Conservation (phyloP, 768 basidiomycete genomes). For the Tricholomella constricta region DNA sequence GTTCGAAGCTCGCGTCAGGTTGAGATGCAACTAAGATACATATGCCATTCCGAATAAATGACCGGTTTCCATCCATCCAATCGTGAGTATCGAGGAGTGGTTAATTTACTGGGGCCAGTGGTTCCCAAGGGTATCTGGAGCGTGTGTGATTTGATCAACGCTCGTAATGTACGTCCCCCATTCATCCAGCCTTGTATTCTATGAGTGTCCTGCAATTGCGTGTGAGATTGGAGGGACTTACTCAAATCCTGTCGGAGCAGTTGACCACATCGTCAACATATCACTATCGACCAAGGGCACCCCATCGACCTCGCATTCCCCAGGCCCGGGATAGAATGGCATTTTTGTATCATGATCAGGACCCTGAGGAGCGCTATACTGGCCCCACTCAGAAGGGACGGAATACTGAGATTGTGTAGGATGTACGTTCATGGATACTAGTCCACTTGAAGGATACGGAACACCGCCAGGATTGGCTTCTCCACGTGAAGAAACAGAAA, state of each 20-base stretch:
- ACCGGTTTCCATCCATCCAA: background rate
- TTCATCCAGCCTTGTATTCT: constrained; percentile 36
- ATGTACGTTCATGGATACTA: background rate
- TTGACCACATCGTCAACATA: constrained; percentile 64
- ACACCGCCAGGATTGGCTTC: background rate
- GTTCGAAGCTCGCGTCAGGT: background rate
- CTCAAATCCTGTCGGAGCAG: constrained; percentile 62
- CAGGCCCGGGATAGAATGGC: background rate
- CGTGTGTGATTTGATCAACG: constrained; percentile 34
- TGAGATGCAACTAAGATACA: background rate
- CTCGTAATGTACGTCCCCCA: constrained; percentile 45
- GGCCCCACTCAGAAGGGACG: background rate
- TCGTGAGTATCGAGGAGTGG: background rate
- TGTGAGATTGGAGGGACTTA: constrained; percentile 32
- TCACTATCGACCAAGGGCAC: constrained; percentile 44
- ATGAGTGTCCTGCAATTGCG: background rate
- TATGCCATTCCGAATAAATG: too few relatives aligned
- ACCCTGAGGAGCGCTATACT: background rate
- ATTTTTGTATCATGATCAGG: background rate
- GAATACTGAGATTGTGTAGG: background rate
- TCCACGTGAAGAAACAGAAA: background rate
- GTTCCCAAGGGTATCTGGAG: constrained; percentile 5
- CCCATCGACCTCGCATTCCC: constrained; percentile 13
- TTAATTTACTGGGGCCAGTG: background rate
- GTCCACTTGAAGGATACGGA: background rate